These are phyloP conservation scores for Asterophora lycoperdoides DNA, from an alignment of 768 basidiomycete species.

Conservation along the genomic window DNA sequence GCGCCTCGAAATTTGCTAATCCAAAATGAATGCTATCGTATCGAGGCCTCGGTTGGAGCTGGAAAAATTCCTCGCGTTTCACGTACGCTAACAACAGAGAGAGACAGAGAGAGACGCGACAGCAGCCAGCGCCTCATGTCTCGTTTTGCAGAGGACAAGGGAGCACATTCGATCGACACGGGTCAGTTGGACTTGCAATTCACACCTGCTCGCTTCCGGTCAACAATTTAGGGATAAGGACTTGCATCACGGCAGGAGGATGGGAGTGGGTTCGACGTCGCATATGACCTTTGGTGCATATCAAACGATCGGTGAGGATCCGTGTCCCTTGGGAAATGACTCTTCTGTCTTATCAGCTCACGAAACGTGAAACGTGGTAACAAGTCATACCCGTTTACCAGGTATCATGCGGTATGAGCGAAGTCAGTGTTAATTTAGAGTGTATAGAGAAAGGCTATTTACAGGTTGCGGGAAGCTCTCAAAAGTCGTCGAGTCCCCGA, in stretches of 20 bases:
- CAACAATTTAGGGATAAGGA: background rate
- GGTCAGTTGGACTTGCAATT: slow-evolving; percentile 2
- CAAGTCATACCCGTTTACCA: background rate
- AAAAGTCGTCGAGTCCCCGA: too few relatives aligned
- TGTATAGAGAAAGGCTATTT: background rate
- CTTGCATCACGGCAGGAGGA: background rate
- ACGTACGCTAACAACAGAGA: background rate
- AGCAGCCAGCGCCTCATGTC: slow-evolving; percentile 7
- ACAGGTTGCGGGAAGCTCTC: too few relatives aligned
- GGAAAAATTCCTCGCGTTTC: background rate
- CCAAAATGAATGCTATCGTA: background rate
- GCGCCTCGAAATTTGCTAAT: background rate
- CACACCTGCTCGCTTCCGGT: slow-evolving; percentile 6
- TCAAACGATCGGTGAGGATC: slow-evolving; percentile 1
- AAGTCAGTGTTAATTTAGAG: background rate
- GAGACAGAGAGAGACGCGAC: background rate
- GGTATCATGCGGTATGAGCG: background rate
- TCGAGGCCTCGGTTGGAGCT: too few relatives aligned
- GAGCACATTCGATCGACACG: slow-evolving; percentile 12
- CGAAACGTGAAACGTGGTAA: background rate
- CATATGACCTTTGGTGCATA: background rate
- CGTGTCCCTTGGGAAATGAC: background rate
- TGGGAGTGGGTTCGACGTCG: background rate
- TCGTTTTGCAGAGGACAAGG: slow-evolving; percentile 2
- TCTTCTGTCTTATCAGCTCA: background rate